Evolutionary conservation across 352 stramenopile species (phyloP), one percentile per base, ranked within the genome.

Genomic region (Phytophthora chlamydospora): DNA sequence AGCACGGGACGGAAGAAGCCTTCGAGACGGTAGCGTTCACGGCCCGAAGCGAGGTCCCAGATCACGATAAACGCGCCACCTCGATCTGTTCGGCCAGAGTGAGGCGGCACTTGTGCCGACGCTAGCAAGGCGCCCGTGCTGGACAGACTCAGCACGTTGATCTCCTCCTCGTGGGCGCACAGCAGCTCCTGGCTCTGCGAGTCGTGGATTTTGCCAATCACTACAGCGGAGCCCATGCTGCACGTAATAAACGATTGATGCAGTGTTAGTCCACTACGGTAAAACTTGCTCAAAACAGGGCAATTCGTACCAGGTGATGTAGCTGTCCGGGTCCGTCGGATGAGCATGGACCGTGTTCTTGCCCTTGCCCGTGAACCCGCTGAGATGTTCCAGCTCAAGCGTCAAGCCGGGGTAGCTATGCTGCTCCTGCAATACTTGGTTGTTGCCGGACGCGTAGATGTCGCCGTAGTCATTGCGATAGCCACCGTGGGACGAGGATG

Each of bases 331-430:
- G 36, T 89, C 73, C 4, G 48, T 69, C 32, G 79, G 77, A 33
- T 89, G 77, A 11, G 75, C 73, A 57, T 85, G 77, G 14, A 87
- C 69, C 35, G 77, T 87, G 65, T 43, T 63, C 55, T 83, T 85
- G 43, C 66, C 70, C 38, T 83, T 85, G 54, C 73, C 79, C 9
- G 75, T 87, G 52, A 71, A 89, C 14, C 79, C 79, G 24, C 73
- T 83, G 38, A 93, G 69, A 32, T 90, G 82, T 56, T 93, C 82
- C 6, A 93, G 68, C 65, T 91, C 83, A 9, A 93, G 58, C 32
- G 41, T 58, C 13, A 71, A 29, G 11, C 39, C 43, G 14, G 33
- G 24, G 13, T 21, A 21, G 3, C 58, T 66, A 6, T 46, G 64
- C 6, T 51, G 10, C 21, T 60, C 38, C 12, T 31, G 19, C 12